phyloP scores from a whole-genome alignment of 139 green algal genomes.

The Coccomyxa sp. region DNA sequence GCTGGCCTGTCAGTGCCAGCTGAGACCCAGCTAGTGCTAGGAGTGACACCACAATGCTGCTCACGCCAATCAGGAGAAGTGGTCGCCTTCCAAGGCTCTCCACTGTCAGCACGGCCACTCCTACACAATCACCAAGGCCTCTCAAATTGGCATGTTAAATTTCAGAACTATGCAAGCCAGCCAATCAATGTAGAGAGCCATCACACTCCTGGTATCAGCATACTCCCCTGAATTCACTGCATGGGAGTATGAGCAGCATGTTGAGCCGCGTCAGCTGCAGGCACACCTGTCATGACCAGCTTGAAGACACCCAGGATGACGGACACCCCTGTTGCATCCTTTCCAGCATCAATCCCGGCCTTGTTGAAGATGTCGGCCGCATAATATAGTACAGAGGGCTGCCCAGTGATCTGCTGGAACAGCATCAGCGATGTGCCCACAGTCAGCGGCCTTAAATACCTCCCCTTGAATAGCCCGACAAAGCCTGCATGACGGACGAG shows the following conservation, averaged over 20 bases:
- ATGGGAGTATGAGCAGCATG: background rate
- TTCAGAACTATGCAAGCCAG: background rate
- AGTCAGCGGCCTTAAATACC: slow-evolving; percentile 52
- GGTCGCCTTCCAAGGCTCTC: slow-evolving; percentile 75
- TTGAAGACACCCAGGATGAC: slow-evolving; percentile 87
- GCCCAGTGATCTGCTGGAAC: slow-evolving; percentile 90
- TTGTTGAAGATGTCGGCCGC: slow-evolving; percentile 63
- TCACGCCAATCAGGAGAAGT: slow-evolving; percentile 79
- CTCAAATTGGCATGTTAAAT: too few relatives aligned
- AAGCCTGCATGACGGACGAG: background rate
- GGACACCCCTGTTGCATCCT: slow-evolving; percentile 50
- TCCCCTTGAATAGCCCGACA: slow-evolving; percentile 14
- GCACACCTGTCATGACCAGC: slow-evolving; percentile 75
- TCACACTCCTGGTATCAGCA: background rate
- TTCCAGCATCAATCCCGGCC: slow-evolving; percentile 56
- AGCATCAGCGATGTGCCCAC: slow-evolving; percentile 73
- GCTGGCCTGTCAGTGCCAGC: slow-evolving; percentile 7
- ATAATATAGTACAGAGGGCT: slow-evolving; percentile 93
- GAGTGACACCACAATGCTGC: slow-evolving; percentile 59
- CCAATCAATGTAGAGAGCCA: too few relatives aligned
- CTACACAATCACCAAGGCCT: slow-evolving; percentile 4
- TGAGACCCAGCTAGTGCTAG: slow-evolving; percentile 37
- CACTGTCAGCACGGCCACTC: slow-evolving; percentile 70
- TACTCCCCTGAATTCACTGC: background rate
- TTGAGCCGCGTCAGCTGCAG: background rate